Evolutionary conservation across 2,329 filamentous ascomycete genomes (phyloP).

Genomic region (Talaromyces sp.): DNA sequence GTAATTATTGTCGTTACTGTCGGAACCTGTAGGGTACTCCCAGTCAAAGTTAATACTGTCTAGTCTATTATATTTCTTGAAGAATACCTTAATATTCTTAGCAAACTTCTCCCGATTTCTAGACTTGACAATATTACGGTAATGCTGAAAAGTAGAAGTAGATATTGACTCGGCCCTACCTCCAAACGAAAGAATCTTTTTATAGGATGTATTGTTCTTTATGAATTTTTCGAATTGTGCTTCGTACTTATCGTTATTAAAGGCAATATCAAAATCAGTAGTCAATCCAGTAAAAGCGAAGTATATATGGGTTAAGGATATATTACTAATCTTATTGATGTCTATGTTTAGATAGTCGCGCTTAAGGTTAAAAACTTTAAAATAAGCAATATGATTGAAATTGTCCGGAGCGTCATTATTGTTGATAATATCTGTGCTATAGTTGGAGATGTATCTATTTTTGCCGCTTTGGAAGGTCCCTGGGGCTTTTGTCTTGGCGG

Average conservation of each 20-base stretch:
- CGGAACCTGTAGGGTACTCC: too few species aligned
- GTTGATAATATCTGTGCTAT: conserved; percentile 17
- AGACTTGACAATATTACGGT: too few species aligned
- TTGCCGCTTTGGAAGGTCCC: not conserved
- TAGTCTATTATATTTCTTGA: too few species aligned
- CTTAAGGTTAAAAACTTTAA: conserved; percentile 33
- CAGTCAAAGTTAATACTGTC: too few species aligned
- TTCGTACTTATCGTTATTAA: conserved; percentile 19
- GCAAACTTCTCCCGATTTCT: too few species aligned
- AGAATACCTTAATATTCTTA: too few species aligned
- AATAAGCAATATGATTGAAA: conserved; percentile 35
- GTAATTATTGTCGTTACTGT: too few species aligned
- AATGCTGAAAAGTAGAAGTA: too few species aligned
- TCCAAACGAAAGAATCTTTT: too few species aligned
- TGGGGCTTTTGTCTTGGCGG: not conserved
- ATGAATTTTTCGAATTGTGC: conserved; percentile 40
- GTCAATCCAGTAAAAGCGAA: conserved; percentile 42
- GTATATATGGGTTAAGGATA: conserved; percentile 38
- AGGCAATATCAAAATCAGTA: conserved; percentile 31
- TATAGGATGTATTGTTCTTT: too few species aligned
- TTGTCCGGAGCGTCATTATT: conserved; percentile 21
- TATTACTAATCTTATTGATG: conserved; percentile 21
- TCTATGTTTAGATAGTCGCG: conserved; percentile 36
- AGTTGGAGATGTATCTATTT: conserved; percentile 3
- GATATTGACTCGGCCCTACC: too few species aligned